Evolutionary conservation across 257 asterid species (phyloP).

Genomic region (Verbena officinalis): DNA sequence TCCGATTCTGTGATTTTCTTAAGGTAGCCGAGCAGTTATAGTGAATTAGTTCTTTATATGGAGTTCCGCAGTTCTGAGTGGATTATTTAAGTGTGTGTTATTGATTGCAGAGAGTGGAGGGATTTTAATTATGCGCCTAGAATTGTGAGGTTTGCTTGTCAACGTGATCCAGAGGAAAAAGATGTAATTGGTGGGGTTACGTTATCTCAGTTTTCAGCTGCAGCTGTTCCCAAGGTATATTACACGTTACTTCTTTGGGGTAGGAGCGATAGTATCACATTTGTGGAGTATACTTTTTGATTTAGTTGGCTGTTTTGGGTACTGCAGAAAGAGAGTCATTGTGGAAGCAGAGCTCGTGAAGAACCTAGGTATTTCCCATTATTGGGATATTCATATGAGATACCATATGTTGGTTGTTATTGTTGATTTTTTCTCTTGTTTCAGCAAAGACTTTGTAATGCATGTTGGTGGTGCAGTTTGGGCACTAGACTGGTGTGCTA

Average conservation of each 20-base stretch:
- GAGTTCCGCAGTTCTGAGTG: background rate
- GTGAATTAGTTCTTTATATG: background rate
- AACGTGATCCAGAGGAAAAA: constrained; percentile 47
- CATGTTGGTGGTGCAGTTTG: constrained; percentile 88
- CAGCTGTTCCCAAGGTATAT: constrained; percentile 80
- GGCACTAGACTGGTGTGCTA: constrained; percentile 98
- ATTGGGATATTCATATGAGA: constrained; percentile 20
- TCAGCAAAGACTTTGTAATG: constrained; percentile 82
- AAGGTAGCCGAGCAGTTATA: constrained; percentile 39
- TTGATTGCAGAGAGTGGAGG: constrained; percentile 69
- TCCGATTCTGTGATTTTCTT: constrained; percentile 70
- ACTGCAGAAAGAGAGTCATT: constrained; percentile 38
- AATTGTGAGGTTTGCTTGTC: constrained; percentile 61
- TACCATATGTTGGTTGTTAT: constrained; percentile 12
- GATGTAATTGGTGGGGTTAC: constrained; percentile 57
- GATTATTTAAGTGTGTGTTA: constrained; percentile 7
- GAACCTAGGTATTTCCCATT: constrained; percentile 46
- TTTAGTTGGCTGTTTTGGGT: constrained; percentile 2
- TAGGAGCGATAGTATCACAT: background rate
- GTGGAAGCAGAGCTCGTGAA: constrained; percentile 24
- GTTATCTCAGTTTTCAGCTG: constrained; percentile 84
- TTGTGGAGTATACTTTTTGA: constrained; percentile 4
- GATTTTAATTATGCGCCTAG: constrained; percentile 67
- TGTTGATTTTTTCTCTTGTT: constrained; percentile 31
- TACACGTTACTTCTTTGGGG: background rate